Percentiles rank a stretch among this genome's conserved stretches.
phyloP scores from a whole-genome alignment of 164 flowering plant genomes.

The Annona cherimola region DNA sequence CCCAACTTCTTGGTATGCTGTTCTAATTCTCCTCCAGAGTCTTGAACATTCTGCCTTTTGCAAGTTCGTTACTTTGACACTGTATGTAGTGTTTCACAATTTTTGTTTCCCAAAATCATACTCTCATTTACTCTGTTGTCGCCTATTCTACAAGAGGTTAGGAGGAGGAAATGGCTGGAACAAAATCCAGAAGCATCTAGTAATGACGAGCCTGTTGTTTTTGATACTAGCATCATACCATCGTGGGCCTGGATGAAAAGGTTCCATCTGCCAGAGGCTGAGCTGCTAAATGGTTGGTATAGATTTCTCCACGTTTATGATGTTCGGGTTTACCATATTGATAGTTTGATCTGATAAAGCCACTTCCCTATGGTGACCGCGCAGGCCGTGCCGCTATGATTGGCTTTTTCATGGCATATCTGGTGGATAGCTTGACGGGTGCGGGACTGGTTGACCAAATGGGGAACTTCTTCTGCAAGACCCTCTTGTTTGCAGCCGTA shows the following conservation, averaged over 20 bases:
- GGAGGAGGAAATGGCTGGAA: conserved; percentile 89
- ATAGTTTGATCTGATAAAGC: neutral
- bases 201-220: conserved; percentile 74
- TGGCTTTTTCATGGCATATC: conserved; percentile 96
- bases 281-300: conserved; percentile 77
- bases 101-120: neutral
- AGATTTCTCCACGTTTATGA: neutral
- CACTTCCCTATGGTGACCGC: neutral
- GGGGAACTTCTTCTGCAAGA: conserved; percentile 98
- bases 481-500: conserved; percentile 76
- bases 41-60: neutral
- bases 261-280: conserved; percentile 97
- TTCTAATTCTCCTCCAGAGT: neutral
- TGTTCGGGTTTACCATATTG: conserved; percentile 3
- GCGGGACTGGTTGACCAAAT: conserved; percentile 95
- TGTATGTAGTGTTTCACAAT: neutral
- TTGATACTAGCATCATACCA: conserved; percentile 90
- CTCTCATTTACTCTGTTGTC: neutral
- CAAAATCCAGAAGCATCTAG: conserved; percentile 83
- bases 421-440: conserved; percentile 94
- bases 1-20: neutral
- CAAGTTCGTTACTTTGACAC: neutral
- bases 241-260: conserved; percentile 99
- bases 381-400: conserved; percentile 97
- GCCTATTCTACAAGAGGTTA: conserved; percentile 56